Evolutionary conservation across 2,329 filamentous ascomycete genomes (phyloP).

Genomic region (Colletotrichum noveboracense): DNA sequence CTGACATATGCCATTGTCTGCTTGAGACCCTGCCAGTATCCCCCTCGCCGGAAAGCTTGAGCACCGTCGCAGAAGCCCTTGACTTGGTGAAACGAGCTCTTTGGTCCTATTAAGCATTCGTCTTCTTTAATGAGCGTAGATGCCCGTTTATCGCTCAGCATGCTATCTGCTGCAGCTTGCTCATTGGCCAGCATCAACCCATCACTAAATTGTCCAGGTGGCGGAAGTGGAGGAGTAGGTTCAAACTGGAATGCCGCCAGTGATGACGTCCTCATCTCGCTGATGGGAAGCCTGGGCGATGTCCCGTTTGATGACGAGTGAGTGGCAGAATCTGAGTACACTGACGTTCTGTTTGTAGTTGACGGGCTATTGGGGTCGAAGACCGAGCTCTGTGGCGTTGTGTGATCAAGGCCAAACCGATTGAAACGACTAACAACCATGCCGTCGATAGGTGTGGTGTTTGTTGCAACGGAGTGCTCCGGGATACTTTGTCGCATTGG

Average conservation of each 20-base stretch:
- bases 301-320: not conserved
- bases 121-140: not conserved
- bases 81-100: constrained; percentile 39
- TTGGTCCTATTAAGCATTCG: constrained; percentile 30
- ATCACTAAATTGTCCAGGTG: not conserved
- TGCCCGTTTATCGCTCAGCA: not conserved
- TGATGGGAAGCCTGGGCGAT: not conserved
- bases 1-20: constrained; percentile 25
- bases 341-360: constrained; percentile 11
- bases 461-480: not conserved
- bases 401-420: not conserved
- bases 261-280: not conserved
- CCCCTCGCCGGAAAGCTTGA: constrained; percentile 36
- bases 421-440: not conserved
- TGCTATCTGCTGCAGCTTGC: not conserved
- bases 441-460: not conserved
- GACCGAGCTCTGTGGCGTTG: not conserved
- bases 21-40: constrained; percentile 40
- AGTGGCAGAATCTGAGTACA: constrained; percentile 2
- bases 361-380: constrained; percentile 12
- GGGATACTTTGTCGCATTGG: not conserved
- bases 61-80: constrained; percentile 45
- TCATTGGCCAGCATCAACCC: constrained; percentile 20
- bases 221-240: not conserved
- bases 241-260: not conserved